These are phyloP conservation scores for Bauhinia variegata DNA, from an alignment of 306 rosid genomes.

Conservation along the genomic window DNA sequence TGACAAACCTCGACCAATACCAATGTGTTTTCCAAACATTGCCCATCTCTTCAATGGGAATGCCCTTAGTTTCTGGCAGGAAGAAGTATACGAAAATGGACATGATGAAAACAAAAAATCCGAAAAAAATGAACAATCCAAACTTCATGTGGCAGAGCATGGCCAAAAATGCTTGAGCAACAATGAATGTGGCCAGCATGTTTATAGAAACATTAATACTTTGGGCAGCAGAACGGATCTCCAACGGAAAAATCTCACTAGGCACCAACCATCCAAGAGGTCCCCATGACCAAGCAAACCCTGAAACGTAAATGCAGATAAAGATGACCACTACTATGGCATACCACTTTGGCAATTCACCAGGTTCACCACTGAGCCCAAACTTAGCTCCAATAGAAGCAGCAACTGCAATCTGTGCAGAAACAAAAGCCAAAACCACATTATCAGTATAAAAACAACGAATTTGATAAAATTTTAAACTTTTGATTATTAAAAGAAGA, in stretches of 20 bases:
- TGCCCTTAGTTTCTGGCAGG: conserved; percentile 63
- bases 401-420: conserved; percentile 62
- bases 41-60: conserved; percentile 66
- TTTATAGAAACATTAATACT: conserved; percentile 56
- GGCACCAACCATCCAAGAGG: conserved; percentile 73
- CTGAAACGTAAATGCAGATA: conserved; percentile 62
- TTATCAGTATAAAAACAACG: background rate
- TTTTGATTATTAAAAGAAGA: background rate
- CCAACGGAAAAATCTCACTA: conserved; percentile 64
- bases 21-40: conserved; percentile 58
- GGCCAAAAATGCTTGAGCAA: conserved; percentile 58
- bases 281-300: conserved; percentile 74
- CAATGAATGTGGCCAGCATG: conserved; percentile 59
- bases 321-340: conserved; percentile 61
- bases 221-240: conserved; percentile 67
- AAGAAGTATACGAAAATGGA: conserved; percentile 45
- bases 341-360: too few species aligned
- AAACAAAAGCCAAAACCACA: background rate
- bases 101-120: conserved; percentile 56
- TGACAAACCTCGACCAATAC: conserved; percentile 58
- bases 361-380: conserved; percentile 70
- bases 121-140: conserved; percentile 62
- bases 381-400: conserved; percentile 77
- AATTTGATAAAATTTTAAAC: too few species aligned
- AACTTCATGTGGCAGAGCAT: conserved; percentile 67